Percentiles rank a stretch among this genome's conserved stretches.
These are phyloP conservation scores for Talaromyces amestolkiae DNA, from an alignment of 2,329 filamentous ascomycete genomes.

Conservation along the genomic window DNA sequence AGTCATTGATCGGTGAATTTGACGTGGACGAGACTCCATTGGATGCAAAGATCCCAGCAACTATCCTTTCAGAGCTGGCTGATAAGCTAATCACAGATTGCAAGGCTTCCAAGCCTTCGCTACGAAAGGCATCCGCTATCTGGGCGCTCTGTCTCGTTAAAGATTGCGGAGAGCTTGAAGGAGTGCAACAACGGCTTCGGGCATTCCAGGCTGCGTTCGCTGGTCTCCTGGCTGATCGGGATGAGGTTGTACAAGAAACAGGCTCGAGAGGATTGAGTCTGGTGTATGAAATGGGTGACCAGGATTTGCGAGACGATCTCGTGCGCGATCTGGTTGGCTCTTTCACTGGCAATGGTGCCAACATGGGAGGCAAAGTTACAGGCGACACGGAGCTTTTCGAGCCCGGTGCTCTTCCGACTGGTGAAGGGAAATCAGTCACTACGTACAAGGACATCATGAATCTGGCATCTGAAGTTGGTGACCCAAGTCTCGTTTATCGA, in stretches of 20 bases:
- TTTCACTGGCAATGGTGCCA: conserved; percentile 67
- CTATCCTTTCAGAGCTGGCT: conserved; percentile 56
- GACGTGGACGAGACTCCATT: conserved; percentile 64
- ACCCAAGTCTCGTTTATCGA: conserved; percentile 93
- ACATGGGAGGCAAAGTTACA: conserved; percentile 73
- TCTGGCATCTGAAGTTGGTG: conserved; percentile 92
- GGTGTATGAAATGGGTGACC: conserved; percentile 89
- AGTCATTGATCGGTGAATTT: conserved; percentile 69
- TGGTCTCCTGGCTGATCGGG: conserved; percentile 77
- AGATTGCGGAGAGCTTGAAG: conserved; percentile 75
- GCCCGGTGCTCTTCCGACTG: conserved; percentile 81
- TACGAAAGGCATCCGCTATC: conserved; percentile 89
- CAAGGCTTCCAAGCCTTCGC: conserved; percentile 78
- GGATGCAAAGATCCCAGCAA: conserved; percentile 35
- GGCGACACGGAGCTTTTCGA: conserved; percentile 93
- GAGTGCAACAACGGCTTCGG: conserved; percentile 71
- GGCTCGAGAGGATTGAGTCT: conserved; percentile 86
- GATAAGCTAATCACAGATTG: conserved; percentile 74
- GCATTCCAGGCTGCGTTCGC: conserved; percentile 86
- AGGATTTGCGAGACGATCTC: conserved; percentile 73
- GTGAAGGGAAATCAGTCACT: conserved; percentile 82
- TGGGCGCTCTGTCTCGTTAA: conserved; percentile 92
- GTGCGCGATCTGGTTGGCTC: conserved; percentile 84
- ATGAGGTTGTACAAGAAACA: conserved; percentile 93
- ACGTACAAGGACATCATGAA: conserved; percentile 98